These are phyloP conservation scores for Hebeloma cylindrosporum DNA, from an alignment of 768 basidiomycete genomes.

Conservation along the genomic window DNA sequence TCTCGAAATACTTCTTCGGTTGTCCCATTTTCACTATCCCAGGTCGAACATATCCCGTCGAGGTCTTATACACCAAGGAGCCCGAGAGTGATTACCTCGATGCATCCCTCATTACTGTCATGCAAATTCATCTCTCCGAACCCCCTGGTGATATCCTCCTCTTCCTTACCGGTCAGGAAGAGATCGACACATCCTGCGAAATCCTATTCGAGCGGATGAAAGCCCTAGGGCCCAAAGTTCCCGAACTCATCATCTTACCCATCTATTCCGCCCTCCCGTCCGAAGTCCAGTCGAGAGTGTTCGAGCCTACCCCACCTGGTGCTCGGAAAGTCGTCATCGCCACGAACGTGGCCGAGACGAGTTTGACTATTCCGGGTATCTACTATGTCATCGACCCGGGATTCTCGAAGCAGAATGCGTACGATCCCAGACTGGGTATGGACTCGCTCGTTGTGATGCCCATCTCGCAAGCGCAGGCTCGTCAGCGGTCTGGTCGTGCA, in stretches of 20 bases:
- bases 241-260: slow-evolving; percentile 93
- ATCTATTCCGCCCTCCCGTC: slow-evolving; percentile 98
- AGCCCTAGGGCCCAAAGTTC: slow-evolving; percentile 96
- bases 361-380: slow-evolving; percentile 96
- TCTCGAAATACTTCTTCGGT: slow-evolving; percentile 98
- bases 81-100: slow-evolving; percentile 97
- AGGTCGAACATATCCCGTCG: slow-evolving; percentile 98
- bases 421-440: slow-evolving; percentile 97
- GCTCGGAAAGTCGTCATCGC: slow-evolving; percentile 99
- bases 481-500: slow-evolving; percentile 93
- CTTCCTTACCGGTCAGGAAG: slow-evolving; percentile 98
- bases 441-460: slow-evolving; percentile 98
- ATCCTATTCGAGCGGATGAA: slow-evolving; percentile 99
- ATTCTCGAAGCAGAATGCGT: slow-evolving; percentile 98
- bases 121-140: slow-evolving; percentile 99
- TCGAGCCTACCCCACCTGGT: slow-evolving; percentile 96
- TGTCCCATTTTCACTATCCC: slow-evolving; percentile 99
- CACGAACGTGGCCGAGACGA: slow-evolving; percentile 99
- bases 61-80: slow-evolving; percentile 97
- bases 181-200: slow-evolving; percentile 97
- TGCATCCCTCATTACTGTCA: slow-evolving; percentile 96
- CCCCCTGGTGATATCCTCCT: slow-evolving; percentile 95
- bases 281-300: slow-evolving; percentile 96
- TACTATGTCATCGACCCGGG: slow-evolving; percentile 99
- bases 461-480: slow-evolving; percentile 97